Evolutionary conservation across 2,329 filamentous ascomycete species (phyloP).

Genomic region (Claviceps sorghi): DNA sequence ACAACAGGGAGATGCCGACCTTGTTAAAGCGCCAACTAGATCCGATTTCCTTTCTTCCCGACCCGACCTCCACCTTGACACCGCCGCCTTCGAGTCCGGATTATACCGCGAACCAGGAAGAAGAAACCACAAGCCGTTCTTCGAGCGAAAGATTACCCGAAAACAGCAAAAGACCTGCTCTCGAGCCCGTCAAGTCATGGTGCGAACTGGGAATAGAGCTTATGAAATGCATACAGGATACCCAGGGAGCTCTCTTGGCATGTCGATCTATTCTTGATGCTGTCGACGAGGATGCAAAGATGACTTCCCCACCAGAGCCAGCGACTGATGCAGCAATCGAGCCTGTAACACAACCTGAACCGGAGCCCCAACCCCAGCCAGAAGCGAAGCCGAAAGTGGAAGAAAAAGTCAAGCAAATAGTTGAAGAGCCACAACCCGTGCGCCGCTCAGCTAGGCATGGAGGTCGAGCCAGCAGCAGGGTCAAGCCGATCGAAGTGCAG

Average conservation of each 20-base stretch:
- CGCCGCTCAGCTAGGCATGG: constrained; percentile 6
- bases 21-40: constrained; percentile 41
- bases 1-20: constrained; percentile 34
- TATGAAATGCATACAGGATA: constrained; percentile 18
- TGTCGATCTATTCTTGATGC: constrained; percentile 16
- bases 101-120: background rate
- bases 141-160: background rate
- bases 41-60: constrained; percentile 46
- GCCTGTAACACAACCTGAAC: background rate
- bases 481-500: constrained; percentile 7
- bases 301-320: constrained; percentile 3
- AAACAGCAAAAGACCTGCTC: background rate
- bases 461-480: background rate
- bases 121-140: background rate
- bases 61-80: constrained; percentile 29
- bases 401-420: constrained; percentile 1
- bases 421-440: constrained; percentile 3
- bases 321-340: background rate
- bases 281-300: constrained; percentile 7
- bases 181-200: constrained; percentile 17
- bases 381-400: background rate
- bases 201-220: constrained; percentile 20
- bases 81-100: constrained; percentile 12
- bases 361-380: background rate
- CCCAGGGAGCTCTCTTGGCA: constrained; percentile 14